Conservation (phyloP, 2,329 filamentous ascomycete genomes). For the Plenodomus biglobosus region DNA sequence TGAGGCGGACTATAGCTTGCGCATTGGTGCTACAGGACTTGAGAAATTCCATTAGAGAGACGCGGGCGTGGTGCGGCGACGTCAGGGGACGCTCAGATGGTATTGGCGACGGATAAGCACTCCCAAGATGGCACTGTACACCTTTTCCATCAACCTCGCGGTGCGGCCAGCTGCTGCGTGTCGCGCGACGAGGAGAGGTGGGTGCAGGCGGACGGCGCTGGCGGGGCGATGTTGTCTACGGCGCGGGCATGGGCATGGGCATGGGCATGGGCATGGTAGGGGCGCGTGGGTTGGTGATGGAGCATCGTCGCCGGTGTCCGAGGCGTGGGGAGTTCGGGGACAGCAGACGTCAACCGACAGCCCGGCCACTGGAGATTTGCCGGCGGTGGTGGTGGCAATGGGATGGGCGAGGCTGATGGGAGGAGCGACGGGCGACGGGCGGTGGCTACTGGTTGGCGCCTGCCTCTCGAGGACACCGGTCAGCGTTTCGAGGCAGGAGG, state of each 20-base stretch:
- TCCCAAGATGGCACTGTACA: slow-evolving; percentile 37
- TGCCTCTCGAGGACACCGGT: not conserved
- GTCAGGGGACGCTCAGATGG: slow-evolving; percentile 43
- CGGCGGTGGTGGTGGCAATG: not conserved
- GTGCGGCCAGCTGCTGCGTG: slow-evolving; percentile 14
- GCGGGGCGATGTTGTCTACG: slow-evolving; percentile 14
- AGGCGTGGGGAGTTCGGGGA: slow-evolving; percentile 13
- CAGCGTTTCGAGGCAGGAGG: not conserved
- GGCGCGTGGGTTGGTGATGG: slow-evolving; percentile 18
- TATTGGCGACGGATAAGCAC: slow-evolving; percentile 40
- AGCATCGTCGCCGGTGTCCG: slow-evolving; percentile 33
- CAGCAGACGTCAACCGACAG: not conserved
- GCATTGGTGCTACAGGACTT: slow-evolving; percentile 43
- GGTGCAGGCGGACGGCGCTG: slow-evolving; percentile 2
- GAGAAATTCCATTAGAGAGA: slow-evolving; percentile 46
- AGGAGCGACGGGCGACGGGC: not conserved
- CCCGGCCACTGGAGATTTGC: not conserved
- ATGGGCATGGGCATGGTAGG: slow-evolving; percentile 29
- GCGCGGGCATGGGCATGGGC: no score
- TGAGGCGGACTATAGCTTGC: slow-evolving; percentile 39
- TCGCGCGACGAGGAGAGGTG: slow-evolving; percentile 17
- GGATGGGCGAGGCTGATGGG: not conserved
- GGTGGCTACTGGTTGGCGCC: not conserved
- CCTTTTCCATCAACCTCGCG: slow-evolving; percentile 43
- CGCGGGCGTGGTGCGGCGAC: slow-evolving; percentile 16